Conservation (phyloP, 331 rosid genomes). For the Acacia pycnantha region DNA sequence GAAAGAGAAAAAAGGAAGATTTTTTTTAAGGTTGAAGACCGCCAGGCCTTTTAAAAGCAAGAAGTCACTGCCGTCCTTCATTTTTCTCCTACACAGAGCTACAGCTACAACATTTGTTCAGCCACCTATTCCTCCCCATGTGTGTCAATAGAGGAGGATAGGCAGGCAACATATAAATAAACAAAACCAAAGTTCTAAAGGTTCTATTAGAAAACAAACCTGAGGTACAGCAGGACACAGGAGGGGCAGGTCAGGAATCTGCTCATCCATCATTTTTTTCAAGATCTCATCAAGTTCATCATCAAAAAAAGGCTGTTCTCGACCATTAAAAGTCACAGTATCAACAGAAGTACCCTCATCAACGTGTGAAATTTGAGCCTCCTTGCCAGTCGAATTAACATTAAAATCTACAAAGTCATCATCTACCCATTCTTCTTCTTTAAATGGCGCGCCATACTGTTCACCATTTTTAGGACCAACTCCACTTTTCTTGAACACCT, state of each 20-base stretch:
- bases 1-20: neutral
- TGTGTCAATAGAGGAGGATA: neutral
- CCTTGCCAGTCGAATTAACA: constrained; percentile 4
- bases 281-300: constrained; percentile 50
- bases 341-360: constrained; percentile 28
- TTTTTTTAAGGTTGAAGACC: neutral
- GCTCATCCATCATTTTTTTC: constrained; percentile 35
- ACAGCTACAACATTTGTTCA: neutral
- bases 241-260: constrained; percentile 31
- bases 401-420: constrained; percentile 41
- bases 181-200: neutral
- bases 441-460: constrained; percentile 74
- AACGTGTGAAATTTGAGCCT: neutral
- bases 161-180: neutral
- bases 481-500: constrained; percentile 66
- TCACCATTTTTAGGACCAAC: constrained; percentile 81
- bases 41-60: neutral
- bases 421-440: constrained; percentile 64
- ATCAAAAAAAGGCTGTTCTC: constrained; percentile 20
- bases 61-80: neutral
- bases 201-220: constrained; percentile 33
- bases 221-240: constrained; percentile 27
- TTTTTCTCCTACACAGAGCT: neutral
- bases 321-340: constrained; percentile 8
- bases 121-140: neutral